These are phyloP conservation scores for Polychytrium aggregatum DNA, from an alignment of 192 early-diverging fungal species.

Conservation along the genomic window DNA sequence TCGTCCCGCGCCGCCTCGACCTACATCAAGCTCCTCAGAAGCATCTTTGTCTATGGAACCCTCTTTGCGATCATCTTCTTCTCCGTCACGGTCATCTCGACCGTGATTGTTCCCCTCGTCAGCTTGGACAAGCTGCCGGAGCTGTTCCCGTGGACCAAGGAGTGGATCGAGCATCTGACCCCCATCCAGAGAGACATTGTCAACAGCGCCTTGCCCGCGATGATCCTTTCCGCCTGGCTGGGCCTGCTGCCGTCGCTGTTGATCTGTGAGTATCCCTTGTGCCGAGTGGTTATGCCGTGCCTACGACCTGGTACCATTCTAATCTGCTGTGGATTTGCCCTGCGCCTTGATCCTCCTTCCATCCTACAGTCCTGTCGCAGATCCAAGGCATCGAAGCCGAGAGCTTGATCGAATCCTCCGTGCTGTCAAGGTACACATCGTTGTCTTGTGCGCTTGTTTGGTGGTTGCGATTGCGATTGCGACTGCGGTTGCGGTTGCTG, in stretches of 20 bases:
- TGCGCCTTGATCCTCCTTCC: no score
- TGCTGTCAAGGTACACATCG: slow-evolving; percentile 26
- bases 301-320: not conserved
- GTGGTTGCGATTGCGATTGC: not conserved
- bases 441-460: not conserved
- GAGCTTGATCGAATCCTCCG: slow-evolving; percentile 36
- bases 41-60: slow-evolving; percentile 14
- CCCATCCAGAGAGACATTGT: slow-evolving; percentile 21
- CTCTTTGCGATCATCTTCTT: slow-evolving; percentile 26
- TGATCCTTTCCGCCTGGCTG: slow-evolving; percentile 34
- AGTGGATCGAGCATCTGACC: slow-evolving; percentile 18
- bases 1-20: slow-evolving; percentile 25
- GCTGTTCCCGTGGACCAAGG: slow-evolving; percentile 19
- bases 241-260: slow-evolving; percentile 30
- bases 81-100: slow-evolving; percentile 19
- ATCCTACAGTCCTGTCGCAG: slow-evolving; percentile 24
- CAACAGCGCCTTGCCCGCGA: slow-evolving; percentile 29
- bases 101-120: slow-evolving; percentile 17
- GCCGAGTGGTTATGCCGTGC: not conserved
- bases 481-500: not conserved
- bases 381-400: slow-evolving; percentile 35
- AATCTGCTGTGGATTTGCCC: no score
- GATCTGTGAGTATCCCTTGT: slow-evolving; percentile 10
- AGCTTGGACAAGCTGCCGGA: slow-evolving; percentile 14
- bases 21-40: slow-evolving; percentile 37